A percentile compares a stretch with the other conserved stretches of the same genome.
Evolutionary conservation across 176 grass and related monocot genomes (phyloP).

Genomic region (Oryza officinalis): DNA sequence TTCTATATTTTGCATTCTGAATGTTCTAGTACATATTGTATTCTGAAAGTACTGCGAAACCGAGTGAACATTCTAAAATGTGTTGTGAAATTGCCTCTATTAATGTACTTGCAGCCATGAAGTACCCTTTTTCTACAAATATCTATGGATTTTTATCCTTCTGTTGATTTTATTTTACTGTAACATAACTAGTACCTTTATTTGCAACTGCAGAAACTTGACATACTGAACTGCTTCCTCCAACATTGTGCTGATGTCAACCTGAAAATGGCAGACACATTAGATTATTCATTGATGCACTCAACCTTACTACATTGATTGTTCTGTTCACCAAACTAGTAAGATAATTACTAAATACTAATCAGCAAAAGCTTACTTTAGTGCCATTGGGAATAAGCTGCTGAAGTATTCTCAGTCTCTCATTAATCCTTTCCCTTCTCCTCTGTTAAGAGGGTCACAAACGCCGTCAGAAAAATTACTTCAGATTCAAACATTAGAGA

Average conservation of each 20-base stretch:
- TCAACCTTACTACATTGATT: neutral
- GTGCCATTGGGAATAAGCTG: slow-evolving; percentile 49
- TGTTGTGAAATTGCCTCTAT: neutral
- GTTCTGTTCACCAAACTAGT: neutral
- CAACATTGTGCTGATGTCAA: slow-evolving; percentile 58
- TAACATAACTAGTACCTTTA: slow-evolving; percentile 32
- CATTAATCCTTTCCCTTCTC: slow-evolving; percentile 48
- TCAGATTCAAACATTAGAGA: neutral
- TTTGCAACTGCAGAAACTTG: slow-evolving; percentile 50
- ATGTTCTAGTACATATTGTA: too few species aligned
- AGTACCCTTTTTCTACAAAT: neutral
- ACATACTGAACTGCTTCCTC: slow-evolving; percentile 55
- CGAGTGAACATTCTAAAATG: neutral
- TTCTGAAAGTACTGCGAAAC: neutral
- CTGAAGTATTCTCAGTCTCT: slow-evolving; percentile 35
- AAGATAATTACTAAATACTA: neutral
- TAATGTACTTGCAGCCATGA: neutral
- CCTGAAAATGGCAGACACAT: slow-evolving; percentile 25
- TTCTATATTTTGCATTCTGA: neutral
- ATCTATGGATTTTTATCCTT: neutral
- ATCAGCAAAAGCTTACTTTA: slow-evolving; percentile 21
- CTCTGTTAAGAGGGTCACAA: slow-evolving; percentile 29
- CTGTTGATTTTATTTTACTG: neutral
- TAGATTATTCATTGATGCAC: neutral
- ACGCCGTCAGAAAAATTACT: slow-evolving; percentile 3